Evolutionary conservation across 1,139 yeast species (phyloP).

Genomic region (Geotrichum restrictum): DNA sequence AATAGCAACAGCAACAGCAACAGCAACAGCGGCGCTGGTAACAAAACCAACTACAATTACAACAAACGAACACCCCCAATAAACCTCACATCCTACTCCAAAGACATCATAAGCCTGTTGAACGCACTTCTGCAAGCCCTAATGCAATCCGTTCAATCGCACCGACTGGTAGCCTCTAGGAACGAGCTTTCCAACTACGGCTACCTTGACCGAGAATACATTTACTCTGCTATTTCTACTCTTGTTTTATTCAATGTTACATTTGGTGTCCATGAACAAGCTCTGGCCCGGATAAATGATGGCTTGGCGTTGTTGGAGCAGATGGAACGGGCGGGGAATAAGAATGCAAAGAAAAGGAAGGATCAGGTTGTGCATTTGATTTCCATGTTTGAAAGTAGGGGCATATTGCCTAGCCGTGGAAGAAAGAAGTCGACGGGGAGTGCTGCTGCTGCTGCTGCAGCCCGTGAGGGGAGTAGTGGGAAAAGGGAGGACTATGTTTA

Average conservation of each 20-base stretch:
- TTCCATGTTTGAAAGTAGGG: slow-evolving; percentile 13
- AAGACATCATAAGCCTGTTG: slow-evolving; percentile 62
- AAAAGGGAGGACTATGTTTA: too few relatives aligned
- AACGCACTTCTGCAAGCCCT: slow-evolving; percentile 84
- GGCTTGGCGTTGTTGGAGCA: slow-evolving; percentile 4
- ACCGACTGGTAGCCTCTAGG: slow-evolving; percentile 34
- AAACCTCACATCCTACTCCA: slow-evolving; percentile 65
- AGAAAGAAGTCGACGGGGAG: too few relatives aligned
- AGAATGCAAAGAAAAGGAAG: slow-evolving; percentile 2
- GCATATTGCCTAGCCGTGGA: slow-evolving; percentile 3
- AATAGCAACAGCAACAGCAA: too few relatives aligned
- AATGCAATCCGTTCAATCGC: slow-evolving; percentile 65
- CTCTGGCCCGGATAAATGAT: slow-evolving; percentile 1
- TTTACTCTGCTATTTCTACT: slow-evolving; percentile 77
- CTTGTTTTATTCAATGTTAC: slow-evolving; percentile 72
- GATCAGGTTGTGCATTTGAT: slow-evolving; percentile 9
- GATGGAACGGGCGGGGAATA: slow-evolving; percentile 10
- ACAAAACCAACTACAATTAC: too few relatives aligned
- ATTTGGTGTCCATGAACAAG: slow-evolving; percentile 59
- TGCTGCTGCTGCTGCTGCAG: too few relatives aligned
- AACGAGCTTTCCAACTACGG: slow-evolving; percentile 72
- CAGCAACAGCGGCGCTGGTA: too few relatives aligned
- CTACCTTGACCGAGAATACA: slow-evolving; percentile 83
- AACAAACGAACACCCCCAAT: slow-evolving; percentile 52
- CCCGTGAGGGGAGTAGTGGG: too few relatives aligned